A percentile compares a stretch with the other conserved stretches of the same genome.
phyloP scores from a whole-genome alignment of 441 rosid species.

The Sinapis alba region DNA sequence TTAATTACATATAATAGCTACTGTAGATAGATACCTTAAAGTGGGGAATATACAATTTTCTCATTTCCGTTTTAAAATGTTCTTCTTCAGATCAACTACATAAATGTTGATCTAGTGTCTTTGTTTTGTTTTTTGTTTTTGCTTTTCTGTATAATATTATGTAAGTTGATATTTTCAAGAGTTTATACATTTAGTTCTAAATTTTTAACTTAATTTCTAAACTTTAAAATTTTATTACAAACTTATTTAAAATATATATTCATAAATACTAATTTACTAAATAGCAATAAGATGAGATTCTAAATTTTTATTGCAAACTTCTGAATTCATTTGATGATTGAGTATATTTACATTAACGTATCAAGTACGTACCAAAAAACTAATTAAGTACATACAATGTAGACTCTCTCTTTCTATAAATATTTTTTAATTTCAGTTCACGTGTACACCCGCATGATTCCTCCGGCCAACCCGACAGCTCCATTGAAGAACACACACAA shows the following conservation, averaged over 20 bases:
- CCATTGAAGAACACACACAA: conserved; percentile 20
- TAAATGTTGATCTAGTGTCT: neutral
- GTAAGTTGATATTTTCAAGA: neutral
- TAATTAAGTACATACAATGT: conserved; percentile 1
- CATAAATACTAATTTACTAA: neutral
- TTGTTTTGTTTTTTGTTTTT: neutral
- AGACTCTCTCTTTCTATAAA: neutral
- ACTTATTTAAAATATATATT: neutral
- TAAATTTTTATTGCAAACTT: neutral
- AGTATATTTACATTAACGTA: neutral
- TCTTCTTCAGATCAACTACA: neutral
- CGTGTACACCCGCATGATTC: conserved; percentile 44
- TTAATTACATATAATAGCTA: too few relatives aligned
- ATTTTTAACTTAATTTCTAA: too few relatives aligned
- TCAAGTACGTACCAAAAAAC: neutral
- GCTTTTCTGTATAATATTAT: too few relatives aligned
- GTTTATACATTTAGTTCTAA: neutral
- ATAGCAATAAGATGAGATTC: neutral
- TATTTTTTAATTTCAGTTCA: conserved; percentile 9
- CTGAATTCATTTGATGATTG: neutral
- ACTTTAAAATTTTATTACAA: neutral
- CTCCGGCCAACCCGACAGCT: conserved; percentile 41
- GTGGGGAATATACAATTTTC: neutral
- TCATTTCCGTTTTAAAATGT: neutral
- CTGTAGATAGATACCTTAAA: too few relatives aligned